phyloP scores from a whole-genome alignment of 192 early-diverging fungal species.

The Blastocladiella britannica region DNA sequence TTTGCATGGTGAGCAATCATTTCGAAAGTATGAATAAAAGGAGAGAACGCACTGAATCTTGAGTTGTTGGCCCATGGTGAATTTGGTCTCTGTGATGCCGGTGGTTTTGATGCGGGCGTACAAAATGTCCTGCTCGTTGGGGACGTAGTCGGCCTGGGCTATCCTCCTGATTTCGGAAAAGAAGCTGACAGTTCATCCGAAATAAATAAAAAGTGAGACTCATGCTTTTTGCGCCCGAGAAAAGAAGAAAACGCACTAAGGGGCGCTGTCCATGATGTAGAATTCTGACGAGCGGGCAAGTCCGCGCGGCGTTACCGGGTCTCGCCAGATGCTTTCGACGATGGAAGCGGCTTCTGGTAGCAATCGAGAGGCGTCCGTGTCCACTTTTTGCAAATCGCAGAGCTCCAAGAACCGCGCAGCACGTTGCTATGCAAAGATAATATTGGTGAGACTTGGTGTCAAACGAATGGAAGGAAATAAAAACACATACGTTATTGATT shows the following conservation, averaged over 20 bases:
- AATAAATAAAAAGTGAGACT: background rate
- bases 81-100: conserved; percentile 85
- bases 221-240: background rate
- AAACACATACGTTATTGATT: background rate
- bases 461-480: background rate
- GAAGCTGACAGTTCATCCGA: conserved; percentile 32
- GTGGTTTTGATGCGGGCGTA: conserved; percentile 95
- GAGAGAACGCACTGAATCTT: conserved; percentile 53
- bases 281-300: conserved; percentile 59
- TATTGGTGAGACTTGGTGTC: conserved; percentile 8
- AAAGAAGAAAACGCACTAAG: conserved; percentile 39
- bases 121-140: conserved; percentile 84
- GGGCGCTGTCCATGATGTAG: conserved; percentile 78
- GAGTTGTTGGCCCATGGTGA: conserved; percentile 75
- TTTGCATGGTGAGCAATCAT: background rate
- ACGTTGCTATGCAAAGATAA: conserved; percentile 16
- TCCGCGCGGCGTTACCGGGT: conserved; percentile 37
- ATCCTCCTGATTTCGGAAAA: conserved; percentile 76
- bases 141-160: conserved; percentile 57
- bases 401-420: background rate
- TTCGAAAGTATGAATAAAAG: conserved; percentile 3
- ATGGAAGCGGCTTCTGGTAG: conserved; percentile 43
- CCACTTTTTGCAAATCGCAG: conserved; percentile 18
- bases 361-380: conserved; percentile 32
- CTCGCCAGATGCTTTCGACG: conserved; percentile 50